A percentile compares a stretch with the other conserved stretches of the same genome.
Evolutionary conservation across 2,329 filamentous ascomycete species (phyloP).

Genomic region (Hymenotorrendiella dingleyae): DNA sequence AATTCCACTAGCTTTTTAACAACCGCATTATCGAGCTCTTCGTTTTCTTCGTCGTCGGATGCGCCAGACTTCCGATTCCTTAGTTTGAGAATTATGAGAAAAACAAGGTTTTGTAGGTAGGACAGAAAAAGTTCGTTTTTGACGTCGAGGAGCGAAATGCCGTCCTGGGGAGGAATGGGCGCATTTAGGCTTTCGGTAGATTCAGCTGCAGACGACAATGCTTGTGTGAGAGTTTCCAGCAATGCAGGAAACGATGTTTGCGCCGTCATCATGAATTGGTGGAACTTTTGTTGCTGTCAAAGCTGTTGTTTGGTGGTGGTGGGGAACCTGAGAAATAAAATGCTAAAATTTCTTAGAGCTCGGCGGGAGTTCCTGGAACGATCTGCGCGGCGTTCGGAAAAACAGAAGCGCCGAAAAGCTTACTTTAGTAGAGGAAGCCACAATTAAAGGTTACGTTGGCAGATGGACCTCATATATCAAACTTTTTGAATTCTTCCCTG

Average conservation of each 20-base stretch:
- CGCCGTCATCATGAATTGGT: slow-evolving; percentile 38
- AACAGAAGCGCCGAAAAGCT: too few species aligned
- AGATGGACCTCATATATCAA: too few species aligned
- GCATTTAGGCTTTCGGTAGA: slow-evolving; percentile 56
- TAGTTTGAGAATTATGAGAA: slow-evolving; percentile 76
- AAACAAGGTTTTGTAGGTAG: slow-evolving; percentile 91
- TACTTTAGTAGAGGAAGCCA: too few species aligned
- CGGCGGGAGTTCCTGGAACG: too few species aligned
- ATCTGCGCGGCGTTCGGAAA: too few species aligned
- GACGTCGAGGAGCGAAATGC: slow-evolving; percentile 88
- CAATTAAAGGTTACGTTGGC: too few species aligned
- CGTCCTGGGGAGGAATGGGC: slow-evolving; percentile 70
- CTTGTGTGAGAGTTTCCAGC: slow-evolving; percentile 50
- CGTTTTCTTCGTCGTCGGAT: slow-evolving; percentile 32
- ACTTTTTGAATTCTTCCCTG: too few species aligned
- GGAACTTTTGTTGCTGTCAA: not conserved
- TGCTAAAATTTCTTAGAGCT: not conserved
- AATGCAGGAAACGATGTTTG: slow-evolving; percentile 44
- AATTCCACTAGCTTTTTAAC: slow-evolving; percentile 86
- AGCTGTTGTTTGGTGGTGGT: not conserved
- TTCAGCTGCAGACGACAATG: slow-evolving; percentile 54
- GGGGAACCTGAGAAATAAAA: not conserved
- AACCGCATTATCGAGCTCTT: slow-evolving; percentile 56
- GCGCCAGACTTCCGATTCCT: slow-evolving; percentile 42
- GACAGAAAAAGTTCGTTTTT: slow-evolving; percentile 97